phyloP scores from a whole-genome alignment of 2,329 filamentous ascomycete genomes.

The Zarea fungicola region DNA sequence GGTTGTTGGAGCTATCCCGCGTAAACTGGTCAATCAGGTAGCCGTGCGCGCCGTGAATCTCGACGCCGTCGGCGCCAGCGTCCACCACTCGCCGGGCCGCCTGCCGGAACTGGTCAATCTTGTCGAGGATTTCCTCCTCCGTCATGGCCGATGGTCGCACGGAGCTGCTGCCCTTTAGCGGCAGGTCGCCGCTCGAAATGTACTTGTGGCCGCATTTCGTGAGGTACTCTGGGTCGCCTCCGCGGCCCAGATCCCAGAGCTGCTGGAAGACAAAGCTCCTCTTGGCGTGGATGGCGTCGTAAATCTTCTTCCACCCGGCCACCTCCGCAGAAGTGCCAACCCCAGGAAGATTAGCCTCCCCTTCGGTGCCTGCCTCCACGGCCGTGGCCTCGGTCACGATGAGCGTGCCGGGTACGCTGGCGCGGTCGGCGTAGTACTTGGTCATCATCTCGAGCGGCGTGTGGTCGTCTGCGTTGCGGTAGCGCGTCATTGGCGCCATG shows the following conservation, averaged over 20 bases:
- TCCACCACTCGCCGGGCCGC: conserved; percentile 46
- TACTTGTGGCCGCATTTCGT: conserved; percentile 1
- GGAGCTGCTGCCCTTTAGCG: not conserved
- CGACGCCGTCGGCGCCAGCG: conserved; percentile 66
- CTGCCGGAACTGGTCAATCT: conserved; percentile 47
- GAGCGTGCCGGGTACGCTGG: conserved; percentile 31
- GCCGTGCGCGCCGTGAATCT: conserved; percentile 52
- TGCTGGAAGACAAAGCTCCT: conserved; percentile 58
- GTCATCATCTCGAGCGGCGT: conserved; percentile 19
- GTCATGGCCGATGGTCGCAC: conserved; percentile 54
- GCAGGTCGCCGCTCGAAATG: not conserved
- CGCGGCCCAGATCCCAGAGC: conserved; percentile 59
- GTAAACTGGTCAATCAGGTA: conserved; percentile 63
- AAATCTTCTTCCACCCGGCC: conserved; percentile 54
- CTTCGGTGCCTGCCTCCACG: conserved; percentile 26
- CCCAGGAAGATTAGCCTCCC: conserved; percentile 43
- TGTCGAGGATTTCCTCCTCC: conserved; percentile 52
- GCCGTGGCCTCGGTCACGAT: conserved; percentile 41
- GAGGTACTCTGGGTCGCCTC: conserved; percentile 16
- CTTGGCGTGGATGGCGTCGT: conserved; percentile 57
- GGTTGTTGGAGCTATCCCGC: conserved; percentile 43
- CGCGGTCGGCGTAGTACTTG: conserved; percentile 37
- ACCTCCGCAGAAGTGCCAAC: conserved; percentile 48
- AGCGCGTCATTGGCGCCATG: conserved; percentile 14
- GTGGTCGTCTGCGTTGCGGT: conserved; percentile 21